Conservation (phyloP, 805 yeast genomes). For the Starmerella scarabaei region DNA sequence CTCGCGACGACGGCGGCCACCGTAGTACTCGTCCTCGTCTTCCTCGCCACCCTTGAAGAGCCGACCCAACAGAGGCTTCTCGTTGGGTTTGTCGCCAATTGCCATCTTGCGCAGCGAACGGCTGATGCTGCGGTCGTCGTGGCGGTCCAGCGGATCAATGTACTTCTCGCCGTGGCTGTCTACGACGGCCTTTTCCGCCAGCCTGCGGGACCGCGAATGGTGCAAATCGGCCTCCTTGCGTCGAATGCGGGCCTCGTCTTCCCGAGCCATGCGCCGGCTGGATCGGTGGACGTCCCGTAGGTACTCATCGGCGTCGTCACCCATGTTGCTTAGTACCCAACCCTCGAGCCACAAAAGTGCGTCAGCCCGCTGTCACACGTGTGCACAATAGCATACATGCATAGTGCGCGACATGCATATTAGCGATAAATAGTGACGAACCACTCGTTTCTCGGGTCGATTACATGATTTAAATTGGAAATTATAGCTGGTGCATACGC, state of each 20-base stretch:
- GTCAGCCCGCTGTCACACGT: too few species aligned
- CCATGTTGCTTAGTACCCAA: slow-evolving; percentile 7
- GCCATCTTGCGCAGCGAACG: slow-evolving; percentile 9
- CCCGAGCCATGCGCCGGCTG: slow-evolving; percentile 11
- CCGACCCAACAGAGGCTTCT: slow-evolving; percentile 14
- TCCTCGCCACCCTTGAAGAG: slow-evolving; percentile 10
- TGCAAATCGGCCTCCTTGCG: slow-evolving; percentile 13
- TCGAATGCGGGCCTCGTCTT: slow-evolving; percentile 12
- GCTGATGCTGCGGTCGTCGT: slow-evolving; percentile 8
- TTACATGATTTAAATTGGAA: background rate
- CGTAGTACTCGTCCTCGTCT: background rate
- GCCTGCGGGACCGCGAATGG: slow-evolving; percentile 9
- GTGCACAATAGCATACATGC: too few species aligned
- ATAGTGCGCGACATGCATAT: too few species aligned
- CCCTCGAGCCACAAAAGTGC: background rate
- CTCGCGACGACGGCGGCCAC: background rate
- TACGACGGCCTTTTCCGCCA: background rate
- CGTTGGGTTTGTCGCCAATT: slow-evolving; percentile 11
- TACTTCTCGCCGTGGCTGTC: background rate
- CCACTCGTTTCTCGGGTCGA: too few species aligned
- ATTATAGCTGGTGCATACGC: background rate
- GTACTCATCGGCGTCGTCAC: slow-evolving; percentile 14
- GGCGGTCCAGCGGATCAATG: slow-evolving; percentile 1
- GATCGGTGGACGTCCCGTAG: slow-evolving; percentile 12
- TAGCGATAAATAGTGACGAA: too few species aligned